phyloP scores from a whole-genome alignment of 345 rosid genomes.

The Moringa oleifera region DNA sequence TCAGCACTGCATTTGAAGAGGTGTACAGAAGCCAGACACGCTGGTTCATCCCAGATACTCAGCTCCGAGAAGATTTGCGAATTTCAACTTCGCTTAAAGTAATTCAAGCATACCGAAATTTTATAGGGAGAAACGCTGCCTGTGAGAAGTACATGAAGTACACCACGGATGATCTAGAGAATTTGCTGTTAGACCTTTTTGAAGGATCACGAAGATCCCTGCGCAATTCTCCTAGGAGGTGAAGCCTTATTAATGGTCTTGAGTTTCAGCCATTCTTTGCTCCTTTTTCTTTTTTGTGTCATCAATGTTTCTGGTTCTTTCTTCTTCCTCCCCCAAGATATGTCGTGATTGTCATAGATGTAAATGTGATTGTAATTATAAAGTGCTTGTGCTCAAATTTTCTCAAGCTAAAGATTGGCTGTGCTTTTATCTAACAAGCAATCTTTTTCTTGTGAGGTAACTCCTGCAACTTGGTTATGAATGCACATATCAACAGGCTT shows the following conservation, averaged over 20 bases:
- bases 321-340: too few relatives aligned
- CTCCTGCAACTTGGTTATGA: too few relatives aligned
- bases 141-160: slow-evolving; percentile 57
- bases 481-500: too few relatives aligned
- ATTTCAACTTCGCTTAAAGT: slow-evolving; percentile 65
- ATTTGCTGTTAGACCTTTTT: slow-evolving; percentile 54
- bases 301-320: too few relatives aligned
- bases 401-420: too few relatives aligned
- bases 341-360: too few relatives aligned
- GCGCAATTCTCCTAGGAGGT: slow-evolving; percentile 41
- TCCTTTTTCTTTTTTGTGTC: too few relatives aligned
- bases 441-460: too few relatives aligned
- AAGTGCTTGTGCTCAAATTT: too few relatives aligned
- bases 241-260: slow-evolving; percentile 14
- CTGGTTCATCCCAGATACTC: slow-evolving; percentile 59
- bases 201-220: slow-evolving; percentile 41
- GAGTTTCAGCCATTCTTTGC: too few relatives aligned
- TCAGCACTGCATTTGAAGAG: slow-evolving; percentile 56
- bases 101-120: slow-evolving; percentile 61
- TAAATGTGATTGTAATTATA: too few relatives aligned
- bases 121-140: slow-evolving; percentile 34
- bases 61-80: slow-evolving; percentile 59
- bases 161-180: slow-evolving; percentile 51
- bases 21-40: slow-evolving; percentile 55
- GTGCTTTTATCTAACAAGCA: too few relatives aligned